phyloP scores from a whole-genome alignment of 2,329 filamentous ascomycete genomes.

The Ophiocordyceps camponoti-saundersi region DNA sequence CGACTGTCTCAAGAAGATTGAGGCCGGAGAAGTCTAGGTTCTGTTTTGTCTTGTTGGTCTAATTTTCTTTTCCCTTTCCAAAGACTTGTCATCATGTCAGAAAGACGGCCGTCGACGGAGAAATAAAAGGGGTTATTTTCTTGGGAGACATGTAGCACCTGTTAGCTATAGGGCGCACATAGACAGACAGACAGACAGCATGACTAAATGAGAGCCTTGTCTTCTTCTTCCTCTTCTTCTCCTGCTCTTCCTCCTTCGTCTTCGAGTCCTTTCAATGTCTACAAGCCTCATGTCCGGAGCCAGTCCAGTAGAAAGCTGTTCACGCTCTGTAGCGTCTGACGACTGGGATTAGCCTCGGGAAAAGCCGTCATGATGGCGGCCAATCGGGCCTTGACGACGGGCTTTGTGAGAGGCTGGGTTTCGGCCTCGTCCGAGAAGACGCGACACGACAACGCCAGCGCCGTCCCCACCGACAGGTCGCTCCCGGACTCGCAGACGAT shows the following conservation, averaged over 20 bases:
- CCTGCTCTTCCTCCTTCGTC: neutral
- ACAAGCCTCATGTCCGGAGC: constrained; percentile 10
- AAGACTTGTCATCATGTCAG: neutral
- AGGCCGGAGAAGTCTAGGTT: constrained; percentile 18
- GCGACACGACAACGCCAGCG: constrained; percentile 60
- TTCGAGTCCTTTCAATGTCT: neutral
- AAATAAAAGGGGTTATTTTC: neutral
- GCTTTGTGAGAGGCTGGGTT: constrained; percentile 38
- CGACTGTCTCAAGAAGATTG: constrained; percentile 25
- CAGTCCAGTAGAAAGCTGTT: constrained; percentile 73
- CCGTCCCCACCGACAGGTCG: constrained; percentile 64
- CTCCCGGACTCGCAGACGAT: constrained; percentile 62
- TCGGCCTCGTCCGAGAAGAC: constrained; percentile 42
- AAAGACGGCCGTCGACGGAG: neutral
- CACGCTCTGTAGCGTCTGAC: constrained; percentile 75
- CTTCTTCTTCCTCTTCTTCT: neutral
- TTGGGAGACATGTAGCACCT: neutral
- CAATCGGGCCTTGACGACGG: constrained; percentile 57
- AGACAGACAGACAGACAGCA: constrained; percentile 4
- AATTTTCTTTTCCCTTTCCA: neutral
- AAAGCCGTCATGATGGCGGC: constrained; percentile 69
- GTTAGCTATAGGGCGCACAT: constrained; percentile 1
- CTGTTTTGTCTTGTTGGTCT: neutral
- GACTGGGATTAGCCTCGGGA: constrained; percentile 66
- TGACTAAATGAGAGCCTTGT: constrained; percentile 7